phyloP scores from a whole-genome alignment of 352 stramenopile species.

The Phytophthora quininea region DNA sequence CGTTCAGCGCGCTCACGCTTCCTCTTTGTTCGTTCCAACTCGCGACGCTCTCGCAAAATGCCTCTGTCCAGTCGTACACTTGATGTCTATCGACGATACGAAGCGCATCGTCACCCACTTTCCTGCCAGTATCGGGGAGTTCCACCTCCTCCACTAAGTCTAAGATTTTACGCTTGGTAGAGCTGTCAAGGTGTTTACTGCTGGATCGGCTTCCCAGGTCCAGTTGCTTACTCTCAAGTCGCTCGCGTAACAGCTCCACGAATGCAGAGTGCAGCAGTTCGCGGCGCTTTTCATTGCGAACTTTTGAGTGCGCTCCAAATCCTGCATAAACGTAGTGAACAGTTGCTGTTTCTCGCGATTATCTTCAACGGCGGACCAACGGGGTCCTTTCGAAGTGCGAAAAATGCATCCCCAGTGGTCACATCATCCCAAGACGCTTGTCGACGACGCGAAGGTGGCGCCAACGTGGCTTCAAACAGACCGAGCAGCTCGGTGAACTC shows the following conservation, averaged over 20 bases:
- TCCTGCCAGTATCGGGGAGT: slow-evolving; percentile 15
- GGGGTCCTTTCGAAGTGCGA: slow-evolving; percentile 65
- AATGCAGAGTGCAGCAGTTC: slow-evolving; percentile 52
- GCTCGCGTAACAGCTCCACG: slow-evolving; percentile 43
- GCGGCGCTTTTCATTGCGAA: slow-evolving; percentile 43
- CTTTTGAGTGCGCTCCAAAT: slow-evolving; percentile 64
- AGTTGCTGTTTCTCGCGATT: slow-evolving; percentile 71
- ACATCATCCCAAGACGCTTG: slow-evolving; percentile 59
- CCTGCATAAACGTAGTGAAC: slow-evolving; percentile 73
- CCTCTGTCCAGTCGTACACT: slow-evolving; percentile 73
- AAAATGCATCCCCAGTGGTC: slow-evolving; percentile 49
- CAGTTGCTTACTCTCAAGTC: slow-evolving; percentile 39
- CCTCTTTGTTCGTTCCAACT: slow-evolving; percentile 49
- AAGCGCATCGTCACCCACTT: slow-evolving; percentile 33
- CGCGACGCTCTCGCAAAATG: slow-evolving; percentile 48
- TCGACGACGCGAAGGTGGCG: slow-evolving; percentile 21
- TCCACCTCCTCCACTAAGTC: slow-evolving; percentile 47
- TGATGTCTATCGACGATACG: slow-evolving; percentile 51
- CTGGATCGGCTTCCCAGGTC: slow-evolving; percentile 21
- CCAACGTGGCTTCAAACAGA: slow-evolving; percentile 52
- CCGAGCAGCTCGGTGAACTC: slow-evolving; percentile 77
- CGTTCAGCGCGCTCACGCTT: slow-evolving; percentile 61
- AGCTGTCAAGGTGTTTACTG: slow-evolving; percentile 45
- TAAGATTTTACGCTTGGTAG: slow-evolving; percentile 52
- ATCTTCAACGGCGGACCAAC: slow-evolving; percentile 69